Percentiles rank a stretch among this genome's conserved stretches.
Conservation (phyloP, 768 basidiomycete genomes). For the Lactarius deliciosus region DNA sequence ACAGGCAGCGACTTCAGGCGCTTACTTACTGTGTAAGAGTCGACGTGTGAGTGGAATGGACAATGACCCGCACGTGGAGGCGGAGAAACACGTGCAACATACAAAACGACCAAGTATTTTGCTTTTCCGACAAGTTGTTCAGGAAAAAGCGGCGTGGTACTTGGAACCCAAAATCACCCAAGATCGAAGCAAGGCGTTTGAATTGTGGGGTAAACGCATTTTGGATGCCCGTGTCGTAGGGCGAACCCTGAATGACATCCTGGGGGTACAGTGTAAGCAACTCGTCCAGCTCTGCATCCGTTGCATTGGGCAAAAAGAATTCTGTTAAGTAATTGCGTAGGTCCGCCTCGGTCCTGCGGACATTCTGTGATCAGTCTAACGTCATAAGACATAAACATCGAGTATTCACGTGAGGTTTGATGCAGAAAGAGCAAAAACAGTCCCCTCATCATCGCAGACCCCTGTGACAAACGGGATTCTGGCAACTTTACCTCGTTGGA, state of each 20-base stretch:
- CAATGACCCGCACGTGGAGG: no score
- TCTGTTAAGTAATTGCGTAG: neutral
- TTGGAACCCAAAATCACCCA: neutral
- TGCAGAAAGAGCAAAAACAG: neutral
- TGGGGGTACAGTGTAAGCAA: neutral
- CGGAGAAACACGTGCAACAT: neutral
- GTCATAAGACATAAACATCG: neutral
- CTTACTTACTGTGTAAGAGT: neutral
- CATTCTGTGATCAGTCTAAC: neutral
- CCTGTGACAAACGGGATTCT: neutral
- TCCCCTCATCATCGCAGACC: neutral
- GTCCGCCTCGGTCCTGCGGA: neutral
- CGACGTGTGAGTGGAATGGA: neutral
- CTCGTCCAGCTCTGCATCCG: neutral
- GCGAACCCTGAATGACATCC: neutral
- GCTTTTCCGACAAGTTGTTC: neutral
- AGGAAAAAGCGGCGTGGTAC: neutral
- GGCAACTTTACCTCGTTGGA: neutral
- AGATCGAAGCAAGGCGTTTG: neutral
- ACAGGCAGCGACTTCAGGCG: neutral
- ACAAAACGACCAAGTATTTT: no score
- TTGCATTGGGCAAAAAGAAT: neutral
- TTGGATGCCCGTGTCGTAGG: neutral
- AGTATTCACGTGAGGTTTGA: neutral
- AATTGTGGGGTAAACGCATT: neutral